Evolutionary conservation across 495 filamentous ascomycete species (phyloP).

Genomic region (Penicillium cosmopolitanum): DNA sequence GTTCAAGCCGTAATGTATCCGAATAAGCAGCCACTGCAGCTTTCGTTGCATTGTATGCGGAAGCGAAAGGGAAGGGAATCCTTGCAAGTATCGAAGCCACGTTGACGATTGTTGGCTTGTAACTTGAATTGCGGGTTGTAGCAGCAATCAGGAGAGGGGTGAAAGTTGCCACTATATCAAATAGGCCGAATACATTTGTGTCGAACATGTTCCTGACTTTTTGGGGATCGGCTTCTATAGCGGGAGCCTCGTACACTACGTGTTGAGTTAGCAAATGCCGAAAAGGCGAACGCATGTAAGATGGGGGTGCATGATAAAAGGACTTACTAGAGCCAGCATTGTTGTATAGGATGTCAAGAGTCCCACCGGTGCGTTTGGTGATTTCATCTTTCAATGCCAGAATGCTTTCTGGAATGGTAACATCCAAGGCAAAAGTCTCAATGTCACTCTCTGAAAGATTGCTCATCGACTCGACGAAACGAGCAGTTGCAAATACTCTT

Average conservation of each 20-base stretch:
- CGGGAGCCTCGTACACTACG: constrained; percentile 9
- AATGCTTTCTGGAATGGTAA: constrained; percentile 8
- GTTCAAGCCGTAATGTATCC: constrained; percentile 7
- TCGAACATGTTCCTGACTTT: constrained; percentile 1
- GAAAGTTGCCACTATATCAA: constrained; percentile 4
- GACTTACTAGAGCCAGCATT: constrained; percentile 6
- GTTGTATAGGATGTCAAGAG: constrained; percentile 11
- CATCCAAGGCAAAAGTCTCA: constrained; percentile 4
- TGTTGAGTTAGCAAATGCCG: no score
- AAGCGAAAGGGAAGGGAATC: not conserved
- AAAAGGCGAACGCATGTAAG: no score
- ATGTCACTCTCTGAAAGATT: not conserved
- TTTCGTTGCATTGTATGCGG: constrained; percentile 8
- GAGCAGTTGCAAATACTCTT: constrained; percentile 10
- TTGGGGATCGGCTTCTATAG: constrained; percentile 5
- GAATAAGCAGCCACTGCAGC: constrained; percentile 6
- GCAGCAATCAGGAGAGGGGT: constrained; percentile 6
- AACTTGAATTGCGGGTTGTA: not conserved
- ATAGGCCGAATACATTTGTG: constrained; percentile 8
- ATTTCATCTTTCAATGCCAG: constrained; percentile 6
- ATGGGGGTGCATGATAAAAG: not conserved
- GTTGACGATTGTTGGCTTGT: constrained; percentile 4
- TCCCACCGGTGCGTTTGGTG: constrained; percentile 1
- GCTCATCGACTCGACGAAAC: not conserved
- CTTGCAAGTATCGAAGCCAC: constrained; percentile 2